A percentile compares a stretch with the other conserved stretches of the same genome.
Conservation (phyloP, 306 rosid genomes). For the Sicyos edulis region DNA sequence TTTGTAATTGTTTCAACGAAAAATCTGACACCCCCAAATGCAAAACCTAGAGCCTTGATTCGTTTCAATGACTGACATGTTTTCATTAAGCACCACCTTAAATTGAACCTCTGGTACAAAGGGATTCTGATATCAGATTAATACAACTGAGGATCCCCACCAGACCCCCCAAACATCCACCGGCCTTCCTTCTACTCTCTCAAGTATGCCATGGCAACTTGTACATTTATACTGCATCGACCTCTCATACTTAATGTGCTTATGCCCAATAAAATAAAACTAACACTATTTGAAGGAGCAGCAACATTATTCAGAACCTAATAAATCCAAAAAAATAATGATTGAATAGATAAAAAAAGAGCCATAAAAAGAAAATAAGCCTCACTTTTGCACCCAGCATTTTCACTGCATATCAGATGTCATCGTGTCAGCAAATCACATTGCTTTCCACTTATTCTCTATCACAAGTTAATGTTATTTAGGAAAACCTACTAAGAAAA, state of each 20-base stretch:
- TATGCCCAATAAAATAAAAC: neutral
- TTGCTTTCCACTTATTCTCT: neutral
- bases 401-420: neutral
- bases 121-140: neutral
- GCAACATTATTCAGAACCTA: neutral
- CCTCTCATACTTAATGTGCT: neutral
- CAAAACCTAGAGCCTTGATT: neutral
- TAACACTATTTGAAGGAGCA: neutral
- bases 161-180: slow-evolving; percentile 2
- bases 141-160: neutral
- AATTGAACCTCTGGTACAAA: neutral
- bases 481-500: no score
- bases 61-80: neutral
- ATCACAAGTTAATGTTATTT: neutral
- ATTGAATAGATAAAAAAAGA: neutral
- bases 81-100: neutral
- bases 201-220: neutral
- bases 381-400: neutral
- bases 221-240: neutral
- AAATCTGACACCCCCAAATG: neutral
- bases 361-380: neutral
- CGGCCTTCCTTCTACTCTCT: slow-evolving; percentile 1
- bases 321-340: neutral
- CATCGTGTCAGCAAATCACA: slow-evolving; percentile 1
- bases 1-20: neutral